Percentiles rank a stretch among this genome's conserved stretches.
These are phyloP conservation scores for Kitagawia praeruptora DNA, from an alignment of 129 eudicot species.

Conservation along the genomic window DNA sequence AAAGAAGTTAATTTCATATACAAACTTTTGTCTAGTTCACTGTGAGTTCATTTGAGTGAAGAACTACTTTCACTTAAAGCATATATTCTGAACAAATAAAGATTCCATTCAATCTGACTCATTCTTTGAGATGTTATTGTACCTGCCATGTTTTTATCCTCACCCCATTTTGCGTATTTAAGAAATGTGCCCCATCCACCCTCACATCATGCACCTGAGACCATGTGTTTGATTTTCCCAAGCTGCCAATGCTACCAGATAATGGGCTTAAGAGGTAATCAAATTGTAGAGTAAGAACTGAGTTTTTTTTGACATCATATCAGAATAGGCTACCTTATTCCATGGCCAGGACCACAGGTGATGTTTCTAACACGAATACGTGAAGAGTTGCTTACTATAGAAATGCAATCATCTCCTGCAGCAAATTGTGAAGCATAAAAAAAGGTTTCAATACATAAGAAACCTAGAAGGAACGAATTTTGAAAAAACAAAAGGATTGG, in stretches of 20 bases:
- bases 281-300: constrained; percentile 1
- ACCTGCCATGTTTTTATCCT: constrained; percentile 98
- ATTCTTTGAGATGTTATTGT: not conserved
- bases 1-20: not conserved
- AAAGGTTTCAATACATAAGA: constrained; percentile 5
- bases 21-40: not conserved
- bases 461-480: not conserved
- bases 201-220: constrained; percentile 49
- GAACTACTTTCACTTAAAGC: not conserved
- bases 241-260: constrained; percentile 60
- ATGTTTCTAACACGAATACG: constrained; percentile 39
- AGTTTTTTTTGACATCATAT: not conserved
- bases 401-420: constrained; percentile 85
- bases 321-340: constrained; percentile 51
- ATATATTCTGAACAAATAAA: not conserved
- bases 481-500: not conserved
- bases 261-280: not conserved
- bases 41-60: not conserved
- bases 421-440: constrained; percentile 6
- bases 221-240: constrained; percentile 51
- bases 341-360: constrained; percentile 83
- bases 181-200: constrained; percentile 51
- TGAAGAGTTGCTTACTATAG: constrained; percentile 75
- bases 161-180: constrained; percentile 72
- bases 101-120: not conserved